These are phyloP conservation scores for Penicillium sp. DNA, from an alignment of 2,329 filamentous ascomycete genomes.

Conservation along the genomic window DNA sequence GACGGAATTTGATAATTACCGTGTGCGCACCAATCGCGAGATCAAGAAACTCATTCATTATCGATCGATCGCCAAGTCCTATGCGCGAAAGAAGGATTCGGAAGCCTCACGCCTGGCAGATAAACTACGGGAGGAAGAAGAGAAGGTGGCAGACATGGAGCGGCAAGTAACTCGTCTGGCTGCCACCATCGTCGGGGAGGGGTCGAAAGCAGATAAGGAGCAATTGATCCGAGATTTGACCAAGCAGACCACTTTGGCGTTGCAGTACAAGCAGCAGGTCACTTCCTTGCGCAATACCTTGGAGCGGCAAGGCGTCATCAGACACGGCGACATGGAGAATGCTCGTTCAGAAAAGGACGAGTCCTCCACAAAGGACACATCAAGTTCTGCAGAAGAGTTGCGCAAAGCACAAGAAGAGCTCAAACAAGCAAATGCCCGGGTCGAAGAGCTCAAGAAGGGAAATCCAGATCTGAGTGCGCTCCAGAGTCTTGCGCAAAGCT, in stretches of 20 bases:
- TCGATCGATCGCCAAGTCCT: conserved; percentile 53
- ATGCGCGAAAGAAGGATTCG: conserved; percentile 54
- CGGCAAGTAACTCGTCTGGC: conserved; percentile 38
- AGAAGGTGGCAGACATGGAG: conserved; percentile 41
- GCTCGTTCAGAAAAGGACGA: conserved; percentile 18
- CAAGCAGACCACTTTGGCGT: conserved; percentile 40
- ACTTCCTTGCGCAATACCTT: conserved; percentile 32
- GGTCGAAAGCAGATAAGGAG: conserved; percentile 32
- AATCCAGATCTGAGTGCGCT: conserved; percentile 31
- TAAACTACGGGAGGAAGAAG: conserved; percentile 48
- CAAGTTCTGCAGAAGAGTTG: conserved; percentile 22
- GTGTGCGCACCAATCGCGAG: conserved; percentile 52
- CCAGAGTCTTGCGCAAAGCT: conserved; percentile 31
- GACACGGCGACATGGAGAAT: conserved; percentile 18
- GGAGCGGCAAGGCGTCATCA: conserved; percentile 37
- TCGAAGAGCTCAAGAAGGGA: conserved; percentile 30
- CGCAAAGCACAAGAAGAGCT: conserved; percentile 30
- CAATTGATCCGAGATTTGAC: conserved; percentile 38
- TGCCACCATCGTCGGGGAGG: conserved; percentile 32
- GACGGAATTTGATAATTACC: conserved; percentile 54
- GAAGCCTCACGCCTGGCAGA: conserved; percentile 49
- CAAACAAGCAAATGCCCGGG: conserved; percentile 29
- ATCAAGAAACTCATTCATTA: conserved; percentile 57
- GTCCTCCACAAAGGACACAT: conserved; percentile 11
- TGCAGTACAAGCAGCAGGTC: conserved; percentile 42